Percentiles rank a stretch among this genome's conserved stretches.
These are phyloP conservation scores for Aspergillus ochraceoroseus DNA, from an alignment of 2,329 filamentous ascomycete genomes.

Conservation along the genomic window DNA sequence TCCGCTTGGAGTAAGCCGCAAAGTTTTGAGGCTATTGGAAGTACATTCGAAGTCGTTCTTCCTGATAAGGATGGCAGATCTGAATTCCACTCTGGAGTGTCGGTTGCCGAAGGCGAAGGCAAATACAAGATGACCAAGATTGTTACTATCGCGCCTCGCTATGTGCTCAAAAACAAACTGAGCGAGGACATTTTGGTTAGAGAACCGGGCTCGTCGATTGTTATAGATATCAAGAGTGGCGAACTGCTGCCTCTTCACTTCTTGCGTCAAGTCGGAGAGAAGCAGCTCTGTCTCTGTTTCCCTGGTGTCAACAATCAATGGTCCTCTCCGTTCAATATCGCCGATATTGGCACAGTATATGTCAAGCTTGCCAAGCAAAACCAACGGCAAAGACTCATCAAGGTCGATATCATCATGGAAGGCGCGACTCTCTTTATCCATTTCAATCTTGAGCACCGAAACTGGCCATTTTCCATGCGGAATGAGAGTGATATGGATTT, in stretches of 20 bases:
- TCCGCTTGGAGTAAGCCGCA: slow-evolving; percentile 96
- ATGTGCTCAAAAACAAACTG: slow-evolving; percentile 89
- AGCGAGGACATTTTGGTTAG: slow-evolving; percentile 83
- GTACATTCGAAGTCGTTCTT: slow-evolving; percentile 79
- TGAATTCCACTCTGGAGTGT: slow-evolving; percentile 88
- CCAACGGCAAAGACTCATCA: slow-evolving; percentile 80
- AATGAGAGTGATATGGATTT: slow-evolving; percentile 98
- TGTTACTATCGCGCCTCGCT: slow-evolving; percentile 85
- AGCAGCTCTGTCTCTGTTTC: slow-evolving; percentile 89
- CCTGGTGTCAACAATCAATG: slow-evolving; percentile 93
- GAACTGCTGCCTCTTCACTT: slow-evolving; percentile 83
- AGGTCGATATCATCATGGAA: slow-evolving; percentile 87
- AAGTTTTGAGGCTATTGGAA: slow-evolving; percentile 96
- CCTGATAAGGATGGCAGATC: slow-evolving; percentile 64
- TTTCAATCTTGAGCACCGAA: slow-evolving; percentile 81
- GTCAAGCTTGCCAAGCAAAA: slow-evolving; percentile 89
- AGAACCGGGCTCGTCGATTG: slow-evolving; percentile 84
- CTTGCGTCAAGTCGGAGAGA: slow-evolving; percentile 73
- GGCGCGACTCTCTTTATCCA: slow-evolving; percentile 90
- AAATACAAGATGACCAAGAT: slow-evolving; percentile 98
- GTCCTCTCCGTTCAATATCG: slow-evolving; percentile 97
- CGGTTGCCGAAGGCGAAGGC: slow-evolving; percentile 82
- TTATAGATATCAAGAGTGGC: slow-evolving; percentile 71
- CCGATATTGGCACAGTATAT: slow-evolving; percentile 85
- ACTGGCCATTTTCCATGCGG: slow-evolving; percentile 98